A percentile compares a stretch with the other conserved stretches of the same genome.
These are phyloP conservation scores for Schizophyllum amplum DNA, from an alignment of 1,284 basidiomycete genomes.

Conservation along the genomic window DNA sequence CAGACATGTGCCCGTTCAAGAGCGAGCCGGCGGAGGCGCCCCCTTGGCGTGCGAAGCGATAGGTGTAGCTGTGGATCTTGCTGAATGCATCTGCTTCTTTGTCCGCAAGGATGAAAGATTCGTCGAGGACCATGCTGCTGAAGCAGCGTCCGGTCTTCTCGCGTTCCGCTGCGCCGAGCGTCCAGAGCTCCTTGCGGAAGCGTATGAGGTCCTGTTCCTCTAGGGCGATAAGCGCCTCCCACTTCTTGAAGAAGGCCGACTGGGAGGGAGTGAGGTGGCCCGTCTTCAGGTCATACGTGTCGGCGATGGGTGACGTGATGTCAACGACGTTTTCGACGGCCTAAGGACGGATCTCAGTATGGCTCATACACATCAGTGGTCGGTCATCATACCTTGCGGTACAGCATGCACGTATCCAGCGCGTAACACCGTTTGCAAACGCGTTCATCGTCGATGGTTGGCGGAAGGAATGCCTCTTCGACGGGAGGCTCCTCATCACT, in stretches of 20 bases:
- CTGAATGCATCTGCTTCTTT: conserved; percentile 19
- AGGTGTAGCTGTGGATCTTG: conserved; percentile 61
- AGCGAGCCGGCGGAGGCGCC: conserved; percentile 33
- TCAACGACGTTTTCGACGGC: conserved; percentile 62
- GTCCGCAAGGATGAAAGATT: conserved; percentile 6
- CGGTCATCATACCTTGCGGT: conserved; percentile 62
- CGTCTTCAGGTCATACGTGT: conserved; percentile 74
- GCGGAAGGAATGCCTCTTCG: conserved; percentile 62
- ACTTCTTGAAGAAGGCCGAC: conserved; percentile 77
- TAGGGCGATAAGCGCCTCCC: conserved; percentile 82
- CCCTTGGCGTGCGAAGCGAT: conserved; percentile 6
- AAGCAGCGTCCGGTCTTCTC: conserved; percentile 80
- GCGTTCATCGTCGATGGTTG: conserved; percentile 78
- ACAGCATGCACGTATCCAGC: conserved; percentile 88
- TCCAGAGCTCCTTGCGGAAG: conserved; percentile 92
- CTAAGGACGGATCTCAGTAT: conserved; percentile 27
- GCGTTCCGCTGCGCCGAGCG: conserved; percentile 73
- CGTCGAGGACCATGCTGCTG: conserved; percentile 65
- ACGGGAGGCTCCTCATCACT: conserved; percentile 12
- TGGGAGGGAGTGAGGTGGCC: conserved; percentile 69
- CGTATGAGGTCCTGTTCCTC: conserved; percentile 85
- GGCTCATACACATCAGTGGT: not conserved
- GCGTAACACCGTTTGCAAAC: conserved; percentile 80
- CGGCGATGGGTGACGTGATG: conserved; percentile 59
- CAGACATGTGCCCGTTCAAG: conserved; percentile 71